Percentiles rank a stretch among this genome's conserved stretches.
These are phyloP conservation scores for Pseudoneurospora amorphoporcata DNA, from an alignment of 495 filamentous ascomycete species.

Conservation along the genomic window DNA sequence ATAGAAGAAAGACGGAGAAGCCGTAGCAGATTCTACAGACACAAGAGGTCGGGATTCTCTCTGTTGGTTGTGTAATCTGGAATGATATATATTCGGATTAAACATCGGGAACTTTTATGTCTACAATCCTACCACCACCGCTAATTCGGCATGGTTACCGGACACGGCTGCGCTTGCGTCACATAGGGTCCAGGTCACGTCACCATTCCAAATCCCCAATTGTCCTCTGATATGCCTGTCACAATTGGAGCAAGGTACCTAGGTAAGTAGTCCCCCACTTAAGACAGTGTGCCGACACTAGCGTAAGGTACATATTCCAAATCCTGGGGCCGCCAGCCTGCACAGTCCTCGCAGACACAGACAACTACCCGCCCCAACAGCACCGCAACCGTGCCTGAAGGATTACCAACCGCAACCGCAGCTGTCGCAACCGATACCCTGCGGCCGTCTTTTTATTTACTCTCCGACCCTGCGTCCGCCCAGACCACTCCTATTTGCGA, in stretches of 20 bases:
- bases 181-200: neutral
- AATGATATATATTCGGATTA: neutral
- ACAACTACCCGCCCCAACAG: slow-evolving; percentile 11
- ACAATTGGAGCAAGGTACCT: neutral
- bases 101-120: neutral
- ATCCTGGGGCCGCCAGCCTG: neutral
- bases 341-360: neutral
- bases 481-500: neutral
- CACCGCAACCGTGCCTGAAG: neutral
- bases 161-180: neutral
- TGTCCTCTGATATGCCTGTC: neutral
- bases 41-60: neutral
- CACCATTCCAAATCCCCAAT: neutral
- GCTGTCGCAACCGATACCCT: neutral
- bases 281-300: neutral
- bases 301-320: neutral
- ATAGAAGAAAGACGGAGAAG: neutral
- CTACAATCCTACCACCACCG: neutral
- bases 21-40: neutral
- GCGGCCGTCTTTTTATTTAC: neutral
- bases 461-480: slow-evolving; percentile 1
- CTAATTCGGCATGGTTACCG: neutral
- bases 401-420: neutral
- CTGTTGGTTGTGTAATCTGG: neutral
- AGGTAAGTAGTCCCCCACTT: neutral